Evolutionary conservation across 1,284 basidiomycete species (phyloP).

Genomic region (Sanghuangporus baumii): DNA sequence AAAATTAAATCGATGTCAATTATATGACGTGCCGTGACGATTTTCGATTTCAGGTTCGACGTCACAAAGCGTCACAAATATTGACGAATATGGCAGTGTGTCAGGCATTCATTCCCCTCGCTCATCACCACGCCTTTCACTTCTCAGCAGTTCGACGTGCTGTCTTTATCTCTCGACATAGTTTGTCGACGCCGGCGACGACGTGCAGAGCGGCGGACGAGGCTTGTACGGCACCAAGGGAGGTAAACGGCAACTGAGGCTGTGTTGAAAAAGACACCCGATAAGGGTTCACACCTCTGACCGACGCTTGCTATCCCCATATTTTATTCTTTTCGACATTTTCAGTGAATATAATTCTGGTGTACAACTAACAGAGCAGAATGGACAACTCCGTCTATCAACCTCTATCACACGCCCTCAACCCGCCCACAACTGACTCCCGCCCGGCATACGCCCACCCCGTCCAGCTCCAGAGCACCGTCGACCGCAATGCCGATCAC

Average conservation of each 20-base stretch:
- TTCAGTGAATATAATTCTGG: conserved; percentile 3
- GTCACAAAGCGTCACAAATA: neutral
- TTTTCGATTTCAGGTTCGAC: neutral
- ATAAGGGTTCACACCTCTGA: conserved; percentile 6
- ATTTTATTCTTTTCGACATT: conserved; percentile 12
- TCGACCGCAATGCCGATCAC: conserved; percentile 1
- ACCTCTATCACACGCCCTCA: conserved; percentile 69
- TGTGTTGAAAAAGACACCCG: neutral
- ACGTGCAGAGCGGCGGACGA: neutral
- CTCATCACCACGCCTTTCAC: neutral
- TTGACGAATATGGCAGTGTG: conserved; percentile 3
- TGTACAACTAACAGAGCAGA: neutral
- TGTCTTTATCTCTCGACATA: neutral
- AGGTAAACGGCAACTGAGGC: neutral
- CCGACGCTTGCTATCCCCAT: conserved; percentile 11
- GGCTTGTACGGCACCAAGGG: neutral
- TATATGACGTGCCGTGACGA: no score
- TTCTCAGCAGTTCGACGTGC: neutral
- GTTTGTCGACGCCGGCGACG: neutral
- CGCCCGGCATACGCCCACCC: conserved; percentile 23
- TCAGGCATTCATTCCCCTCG: neutral
- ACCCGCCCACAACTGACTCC: conserved; percentile 38
- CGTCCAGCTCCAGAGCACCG: conserved; percentile 12
- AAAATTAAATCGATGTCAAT: neutral
- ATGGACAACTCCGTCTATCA: conserved; percentile 41